Conservation (phyloP, 2,329 filamentous ascomycete genomes). For the Monosporascus sp. region DNA sequence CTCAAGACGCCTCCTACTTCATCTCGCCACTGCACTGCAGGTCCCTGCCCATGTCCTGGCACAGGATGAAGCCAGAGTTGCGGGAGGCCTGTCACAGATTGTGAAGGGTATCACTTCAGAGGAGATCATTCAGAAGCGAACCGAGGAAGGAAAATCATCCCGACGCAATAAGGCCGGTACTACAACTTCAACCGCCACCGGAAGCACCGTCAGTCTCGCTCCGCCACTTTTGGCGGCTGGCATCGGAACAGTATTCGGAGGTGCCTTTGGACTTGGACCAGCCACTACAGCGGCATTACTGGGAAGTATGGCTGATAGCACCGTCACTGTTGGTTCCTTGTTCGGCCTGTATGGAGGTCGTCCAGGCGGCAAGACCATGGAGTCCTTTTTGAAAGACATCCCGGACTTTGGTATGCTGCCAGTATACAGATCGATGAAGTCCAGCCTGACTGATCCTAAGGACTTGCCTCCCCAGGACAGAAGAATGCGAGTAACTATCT, state of each 20-base stretch:
- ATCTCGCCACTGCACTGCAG: constrained; percentile 66
- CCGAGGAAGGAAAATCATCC: constrained; percentile 59
- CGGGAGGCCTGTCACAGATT: constrained; percentile 67
- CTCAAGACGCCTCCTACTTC: constrained; percentile 66
- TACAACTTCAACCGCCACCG: constrained; percentile 42
- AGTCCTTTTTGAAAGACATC: constrained; percentile 80
- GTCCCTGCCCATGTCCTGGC: constrained; percentile 60
- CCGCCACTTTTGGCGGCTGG: constrained; percentile 73
- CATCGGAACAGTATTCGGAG: constrained; percentile 73
- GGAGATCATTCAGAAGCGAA: constrained; percentile 58
- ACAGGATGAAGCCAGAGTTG: constrained; percentile 70
- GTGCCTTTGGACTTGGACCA: constrained; percentile 63
- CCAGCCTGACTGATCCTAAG: constrained; percentile 44
- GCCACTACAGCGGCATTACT: constrained; percentile 73
- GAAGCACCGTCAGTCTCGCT: constrained; percentile 53
- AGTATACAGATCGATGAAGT: constrained; percentile 47
- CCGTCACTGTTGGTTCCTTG: constrained; percentile 73
- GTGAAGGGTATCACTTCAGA: constrained; percentile 66
- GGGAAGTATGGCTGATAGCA: constrained; percentile 74
- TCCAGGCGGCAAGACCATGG: constrained; percentile 82
- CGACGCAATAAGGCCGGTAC: constrained; percentile 69
- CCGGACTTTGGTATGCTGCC: constrained; percentile 86
- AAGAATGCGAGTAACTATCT: constrained; percentile 75
- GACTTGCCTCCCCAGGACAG: constrained; percentile 53
- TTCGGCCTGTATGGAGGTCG: constrained; percentile 88